These are phyloP conservation scores for Termitomyces sp. DNA, from an alignment of 768 basidiomycete species.

Conservation along the genomic window DNA sequence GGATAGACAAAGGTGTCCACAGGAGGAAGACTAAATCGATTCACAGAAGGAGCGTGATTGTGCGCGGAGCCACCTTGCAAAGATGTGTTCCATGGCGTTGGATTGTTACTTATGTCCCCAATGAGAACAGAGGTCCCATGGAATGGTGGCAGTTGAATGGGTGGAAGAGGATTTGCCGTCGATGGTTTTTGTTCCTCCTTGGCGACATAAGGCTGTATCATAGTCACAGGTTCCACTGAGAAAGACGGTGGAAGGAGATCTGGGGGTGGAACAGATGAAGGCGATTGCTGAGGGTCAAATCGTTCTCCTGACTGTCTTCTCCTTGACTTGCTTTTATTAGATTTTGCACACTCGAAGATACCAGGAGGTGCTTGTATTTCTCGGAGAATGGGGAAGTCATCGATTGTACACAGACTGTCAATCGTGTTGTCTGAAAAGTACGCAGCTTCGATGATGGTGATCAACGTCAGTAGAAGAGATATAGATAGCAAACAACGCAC, in stretches of 20 bases:
- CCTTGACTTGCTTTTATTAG: conserved; percentile 47
- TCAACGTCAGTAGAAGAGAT: conserved; percentile 4
- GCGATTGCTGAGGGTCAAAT: not conserved
- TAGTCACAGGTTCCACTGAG: conserved; percentile 30
- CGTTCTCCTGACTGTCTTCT: conserved; percentile 44
- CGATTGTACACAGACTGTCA: conserved; percentile 67
- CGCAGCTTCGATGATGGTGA: conserved; percentile 47
- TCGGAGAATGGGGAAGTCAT: conserved; percentile 56
- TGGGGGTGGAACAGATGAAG: not conserved
- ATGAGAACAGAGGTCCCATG: not conserved
- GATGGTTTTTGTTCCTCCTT: not conserved
- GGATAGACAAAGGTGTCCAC: conserved; percentile 4
- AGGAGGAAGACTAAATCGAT: conserved; percentile 8
- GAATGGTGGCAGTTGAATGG: not conserved
- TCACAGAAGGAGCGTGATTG: not conserved
- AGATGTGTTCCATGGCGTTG: not conserved
- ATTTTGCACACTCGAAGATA: conserved; percentile 65
- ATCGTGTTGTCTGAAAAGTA: conserved; percentile 80
- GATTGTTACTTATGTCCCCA: not conserved
- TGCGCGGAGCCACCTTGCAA: not conserved
- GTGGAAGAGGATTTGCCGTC: not conserved
- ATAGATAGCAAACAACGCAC: conserved; percentile 38
- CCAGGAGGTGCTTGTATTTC: conserved; percentile 65
- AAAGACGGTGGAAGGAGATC: conserved; percentile 12
- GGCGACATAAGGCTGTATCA: conserved; percentile 37